A percentile compares a stretch with the other conserved stretches of the same genome.
Conservation (phyloP, 2,329 filamentous ascomycete genomes). For the Didymella keratinophila region DNA sequence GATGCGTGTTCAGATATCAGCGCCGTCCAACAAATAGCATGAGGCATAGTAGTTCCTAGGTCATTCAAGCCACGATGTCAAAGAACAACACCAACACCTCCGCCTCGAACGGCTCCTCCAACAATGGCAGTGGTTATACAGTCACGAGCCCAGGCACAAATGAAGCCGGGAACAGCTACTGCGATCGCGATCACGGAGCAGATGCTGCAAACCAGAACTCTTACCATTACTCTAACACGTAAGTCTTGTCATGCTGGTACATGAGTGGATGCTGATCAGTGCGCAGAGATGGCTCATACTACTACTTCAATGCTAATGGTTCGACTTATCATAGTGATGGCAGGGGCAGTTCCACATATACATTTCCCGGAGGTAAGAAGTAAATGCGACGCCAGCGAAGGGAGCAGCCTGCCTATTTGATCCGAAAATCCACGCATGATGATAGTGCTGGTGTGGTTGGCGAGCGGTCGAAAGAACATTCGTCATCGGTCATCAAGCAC, state of each 20-base stretch:
- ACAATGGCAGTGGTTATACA: not conserved
- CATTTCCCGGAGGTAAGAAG: constrained; percentile 3
- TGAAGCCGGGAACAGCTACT: constrained; percentile 30
- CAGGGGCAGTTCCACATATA: constrained; percentile 39
- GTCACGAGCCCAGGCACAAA: constrained; percentile 10
- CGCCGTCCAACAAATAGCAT: not conserved
- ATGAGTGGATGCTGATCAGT: not conserved
- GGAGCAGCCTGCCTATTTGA: not conserved
- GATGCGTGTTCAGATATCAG: not conserved
- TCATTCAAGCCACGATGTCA: not conserved
- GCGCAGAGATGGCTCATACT: constrained; percentile 10
- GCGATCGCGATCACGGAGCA: not conserved
- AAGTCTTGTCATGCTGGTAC: constrained; percentile 40
- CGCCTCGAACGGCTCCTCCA: not conserved
- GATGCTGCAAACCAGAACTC: not conserved
- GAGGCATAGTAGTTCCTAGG: not conserved
- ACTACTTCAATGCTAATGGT: not conserved
- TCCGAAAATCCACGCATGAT: not conserved
- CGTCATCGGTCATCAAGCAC: not conserved
- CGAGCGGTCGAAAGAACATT: not conserved
- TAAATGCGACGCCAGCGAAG: not conserved
- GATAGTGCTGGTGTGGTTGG: not conserved
- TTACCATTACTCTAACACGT: constrained; percentile 38
- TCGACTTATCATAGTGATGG: constrained; percentile 30
- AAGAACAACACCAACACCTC: not conserved